A percentile compares a stretch with the other conserved stretches of the same genome.
These are phyloP conservation scores for Calycina herbarum DNA, from an alignment of 2,329 filamentous ascomycete species.

Conservation along the genomic window DNA sequence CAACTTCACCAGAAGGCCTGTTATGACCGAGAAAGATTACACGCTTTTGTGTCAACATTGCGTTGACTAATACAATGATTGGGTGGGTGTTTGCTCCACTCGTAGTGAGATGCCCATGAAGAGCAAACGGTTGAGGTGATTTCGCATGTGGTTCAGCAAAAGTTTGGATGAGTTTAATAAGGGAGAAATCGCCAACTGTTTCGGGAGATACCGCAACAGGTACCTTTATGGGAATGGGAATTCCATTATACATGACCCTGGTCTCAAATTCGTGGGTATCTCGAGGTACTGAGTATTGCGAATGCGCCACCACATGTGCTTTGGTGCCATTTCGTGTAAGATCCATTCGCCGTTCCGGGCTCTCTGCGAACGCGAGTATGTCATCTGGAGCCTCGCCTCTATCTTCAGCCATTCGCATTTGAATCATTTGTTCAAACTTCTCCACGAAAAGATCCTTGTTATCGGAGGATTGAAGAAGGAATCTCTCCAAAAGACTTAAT, in stretches of 20 bases:
- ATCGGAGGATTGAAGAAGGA: slow-evolving; percentile 85
- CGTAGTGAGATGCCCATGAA: slow-evolving; percentile 91
- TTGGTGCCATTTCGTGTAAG: slow-evolving; percentile 59
- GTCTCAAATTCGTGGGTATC: slow-evolving; percentile 99
- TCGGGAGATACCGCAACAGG: slow-evolving; percentile 92
- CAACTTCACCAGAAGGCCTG: slow-evolving; percentile 91
- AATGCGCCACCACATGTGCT: slow-evolving; percentile 60
- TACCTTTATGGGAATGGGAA: slow-evolving; percentile 95
- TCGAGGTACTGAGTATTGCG: slow-evolving; percentile 74
- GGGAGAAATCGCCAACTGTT: slow-evolving; percentile 94
- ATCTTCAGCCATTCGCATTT: slow-evolving; percentile 73
- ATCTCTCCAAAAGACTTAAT: slow-evolving; percentile 78
- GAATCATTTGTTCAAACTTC: slow-evolving; percentile 94
- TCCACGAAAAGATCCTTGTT: slow-evolving; percentile 96
- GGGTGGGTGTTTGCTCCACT: slow-evolving; percentile 88
- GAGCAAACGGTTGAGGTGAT: slow-evolving; percentile 77
- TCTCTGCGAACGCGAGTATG: slow-evolving; percentile 42
- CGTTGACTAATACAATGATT: slow-evolving; percentile 92
- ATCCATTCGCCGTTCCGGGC: slow-evolving; percentile 41
- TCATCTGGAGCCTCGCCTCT: slow-evolving; percentile 44
- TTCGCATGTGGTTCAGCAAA: slow-evolving; percentile 84
- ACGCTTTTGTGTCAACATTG: slow-evolving; percentile 91
- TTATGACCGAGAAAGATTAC: slow-evolving; percentile 96
- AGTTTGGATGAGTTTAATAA: slow-evolving; percentile 95
- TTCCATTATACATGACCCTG: slow-evolving; percentile 91